phyloP scores from a whole-genome alignment of 345 rosid genomes.

The Eucalyptus regnans region DNA sequence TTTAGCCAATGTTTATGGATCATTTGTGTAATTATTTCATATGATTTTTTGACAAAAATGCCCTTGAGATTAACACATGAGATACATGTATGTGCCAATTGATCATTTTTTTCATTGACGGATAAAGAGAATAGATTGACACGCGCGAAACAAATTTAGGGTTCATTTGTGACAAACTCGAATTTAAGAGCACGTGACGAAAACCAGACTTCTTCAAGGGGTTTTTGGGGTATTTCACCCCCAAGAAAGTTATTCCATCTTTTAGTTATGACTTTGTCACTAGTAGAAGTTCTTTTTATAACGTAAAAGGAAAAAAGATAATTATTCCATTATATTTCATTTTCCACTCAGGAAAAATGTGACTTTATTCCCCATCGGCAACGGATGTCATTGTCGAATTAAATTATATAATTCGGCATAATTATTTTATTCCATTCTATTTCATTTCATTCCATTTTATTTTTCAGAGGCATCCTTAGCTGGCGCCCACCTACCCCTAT shows the following conservation, averaged over 20 bases:
- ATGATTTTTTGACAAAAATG: background rate
- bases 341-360: background rate
- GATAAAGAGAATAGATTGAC: background rate
- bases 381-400: background rate
- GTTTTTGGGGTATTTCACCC: background rate
- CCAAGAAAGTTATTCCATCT: background rate
- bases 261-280: background rate
- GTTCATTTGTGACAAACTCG: background rate
- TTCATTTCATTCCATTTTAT: background rate
- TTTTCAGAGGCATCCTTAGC: background rate
- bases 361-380: background rate
- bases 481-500: background rate
- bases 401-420: background rate
- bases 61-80: background rate
- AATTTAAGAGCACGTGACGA: background rate
- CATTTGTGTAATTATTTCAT: background rate
- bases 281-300: background rate
- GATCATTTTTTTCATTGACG: background rate
- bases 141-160: background rate
- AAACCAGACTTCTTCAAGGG: background rate
- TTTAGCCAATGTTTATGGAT: accelerated
- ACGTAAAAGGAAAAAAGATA: background rate
- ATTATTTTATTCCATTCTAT: background rate
- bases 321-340: background rate
- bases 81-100: accelerated